Conservation (phyloP, 2,329 filamentous ascomycete genomes). For the Curvularia hawaiiensis region DNA sequence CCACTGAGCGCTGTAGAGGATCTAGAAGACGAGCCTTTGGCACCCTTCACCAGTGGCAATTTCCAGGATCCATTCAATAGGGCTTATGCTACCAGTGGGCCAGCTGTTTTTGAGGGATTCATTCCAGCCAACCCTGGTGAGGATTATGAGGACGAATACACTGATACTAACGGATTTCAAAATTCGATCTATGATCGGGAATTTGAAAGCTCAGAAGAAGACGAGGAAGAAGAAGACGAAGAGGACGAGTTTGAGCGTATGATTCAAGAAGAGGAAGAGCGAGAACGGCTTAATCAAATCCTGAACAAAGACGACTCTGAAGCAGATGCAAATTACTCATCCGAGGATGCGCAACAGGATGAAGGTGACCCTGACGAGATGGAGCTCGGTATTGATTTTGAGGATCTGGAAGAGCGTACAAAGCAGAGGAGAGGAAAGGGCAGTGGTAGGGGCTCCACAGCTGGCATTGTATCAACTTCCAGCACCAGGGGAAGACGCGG, state of each 20-base stretch:
- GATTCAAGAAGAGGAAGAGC: conserved; percentile 34
- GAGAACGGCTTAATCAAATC: conserved; percentile 35
- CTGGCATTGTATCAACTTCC: conserved; percentile 7
- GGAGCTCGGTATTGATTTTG: conserved; percentile 35
- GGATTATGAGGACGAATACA: conserved; percentile 43
- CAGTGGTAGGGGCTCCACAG: conserved; percentile 3
- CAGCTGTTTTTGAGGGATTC: conserved; percentile 48
- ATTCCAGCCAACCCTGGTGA: conserved; percentile 42
- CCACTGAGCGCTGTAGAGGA: conserved; percentile 31
- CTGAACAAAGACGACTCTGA: conserved; percentile 39
- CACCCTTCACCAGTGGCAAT: conserved; percentile 20
- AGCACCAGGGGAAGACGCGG: conserved; percentile 26
- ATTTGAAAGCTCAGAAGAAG: conserved; percentile 36
- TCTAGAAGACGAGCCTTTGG: conserved; percentile 16
- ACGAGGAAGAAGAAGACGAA: conserved; percentile 33
- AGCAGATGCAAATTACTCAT: conserved; percentile 44
- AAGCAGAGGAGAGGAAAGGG: conserved; percentile 25
- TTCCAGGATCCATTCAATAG: conserved; percentile 31
- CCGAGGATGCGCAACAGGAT: conserved; percentile 40
- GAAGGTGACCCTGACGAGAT: conserved; percentile 42
- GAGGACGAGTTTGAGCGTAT: conserved; percentile 35
- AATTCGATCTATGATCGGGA: conserved; percentile 28
- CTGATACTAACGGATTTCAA: conserved; percentile 26
- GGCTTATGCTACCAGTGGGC: conserved; percentile 32
- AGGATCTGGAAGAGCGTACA: conserved; percentile 32